Percentiles rank a stretch among this genome's conserved stretches.
phyloP scores from a whole-genome alignment of 2,329 filamentous ascomycete species.

The Trichoderma citrinoviride region DNA sequence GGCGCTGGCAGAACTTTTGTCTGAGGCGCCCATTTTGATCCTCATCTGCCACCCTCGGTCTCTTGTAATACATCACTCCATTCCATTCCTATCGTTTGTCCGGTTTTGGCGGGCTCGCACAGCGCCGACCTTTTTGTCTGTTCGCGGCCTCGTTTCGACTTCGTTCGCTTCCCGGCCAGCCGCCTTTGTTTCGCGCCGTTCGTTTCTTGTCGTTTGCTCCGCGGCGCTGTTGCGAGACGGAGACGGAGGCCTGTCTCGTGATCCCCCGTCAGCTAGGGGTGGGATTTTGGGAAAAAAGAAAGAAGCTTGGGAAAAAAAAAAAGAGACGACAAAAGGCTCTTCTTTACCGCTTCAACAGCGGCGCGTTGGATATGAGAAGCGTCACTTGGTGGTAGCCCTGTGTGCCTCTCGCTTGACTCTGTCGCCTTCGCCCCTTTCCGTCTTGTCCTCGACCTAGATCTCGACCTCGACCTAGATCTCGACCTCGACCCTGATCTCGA shows the following conservation, averaged over 20 bases:
- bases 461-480: neutral
- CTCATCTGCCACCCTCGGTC: slow-evolving; percentile 1
- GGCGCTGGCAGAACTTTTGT: slow-evolving; percentile 14
- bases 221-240: neutral
- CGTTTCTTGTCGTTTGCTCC: neutral
- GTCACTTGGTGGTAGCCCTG: slow-evolving; percentile 14
- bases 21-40: neutral
- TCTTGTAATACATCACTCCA: neutral
- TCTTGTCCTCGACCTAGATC: neutral
- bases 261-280: neutral
- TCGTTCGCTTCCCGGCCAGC: neutral
- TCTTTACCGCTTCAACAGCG: slow-evolving; percentile 23
- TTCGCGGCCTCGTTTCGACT: neutral
- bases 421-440: neutral
- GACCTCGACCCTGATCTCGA: slow-evolving; percentile 1
- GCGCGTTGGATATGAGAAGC: slow-evolving; percentile 21
- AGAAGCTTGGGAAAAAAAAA: neutral
- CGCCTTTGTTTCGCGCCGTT: neutral
- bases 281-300: neutral
- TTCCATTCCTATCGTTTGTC: neutral
- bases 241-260: neutral
- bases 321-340: neutral
- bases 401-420: neutral
- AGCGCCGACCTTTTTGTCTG: neutral
- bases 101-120: neutral